Conservation (phyloP, 257 asterid genomes). For the Misopates orontium region DNA sequence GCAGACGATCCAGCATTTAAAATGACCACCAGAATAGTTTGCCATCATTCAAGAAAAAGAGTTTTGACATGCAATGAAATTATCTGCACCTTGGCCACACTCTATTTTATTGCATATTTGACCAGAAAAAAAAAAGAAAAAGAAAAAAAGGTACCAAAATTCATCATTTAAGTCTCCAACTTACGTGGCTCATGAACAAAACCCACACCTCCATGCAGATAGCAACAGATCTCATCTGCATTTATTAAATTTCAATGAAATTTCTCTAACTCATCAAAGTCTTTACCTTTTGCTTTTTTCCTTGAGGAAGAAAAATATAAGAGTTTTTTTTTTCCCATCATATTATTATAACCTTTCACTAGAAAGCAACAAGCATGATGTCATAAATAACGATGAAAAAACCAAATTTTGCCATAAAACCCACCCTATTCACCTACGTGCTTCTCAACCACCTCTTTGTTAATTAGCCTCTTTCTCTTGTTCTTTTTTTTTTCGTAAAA, state of each 20-base stretch:
- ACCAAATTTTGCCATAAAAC: constrained; percentile 32
- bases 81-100: constrained; percentile 31
- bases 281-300: constrained; percentile 13
- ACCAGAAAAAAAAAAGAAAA: neutral
- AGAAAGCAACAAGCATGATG: constrained; percentile 25
- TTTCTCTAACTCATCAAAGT: constrained; percentile 17
- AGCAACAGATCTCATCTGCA: constrained; percentile 28
- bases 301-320: constrained; percentile 16
- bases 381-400: constrained; percentile 22
- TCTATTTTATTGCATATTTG: neutral
- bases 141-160: too few relatives aligned
- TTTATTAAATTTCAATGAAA: constrained; percentile 20
- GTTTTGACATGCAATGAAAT: constrained; percentile 2
- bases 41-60: constrained; percentile 13
- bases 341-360: constrained; percentile 19
- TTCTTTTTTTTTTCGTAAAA: neutral
- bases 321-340: neutral
- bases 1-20: too few relatives aligned
- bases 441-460: constrained; percentile 39
- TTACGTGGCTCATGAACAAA: constrained; percentile 34
- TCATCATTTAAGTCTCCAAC: constrained; percentile 7
- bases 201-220: constrained; percentile 39
- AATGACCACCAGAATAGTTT: neutral
- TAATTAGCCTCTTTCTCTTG: constrained; percentile 9
- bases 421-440: constrained; percentile 32